Conservation (phyloP, 2,329 filamentous ascomycete genomes). For the Periconia sp. region DNA sequence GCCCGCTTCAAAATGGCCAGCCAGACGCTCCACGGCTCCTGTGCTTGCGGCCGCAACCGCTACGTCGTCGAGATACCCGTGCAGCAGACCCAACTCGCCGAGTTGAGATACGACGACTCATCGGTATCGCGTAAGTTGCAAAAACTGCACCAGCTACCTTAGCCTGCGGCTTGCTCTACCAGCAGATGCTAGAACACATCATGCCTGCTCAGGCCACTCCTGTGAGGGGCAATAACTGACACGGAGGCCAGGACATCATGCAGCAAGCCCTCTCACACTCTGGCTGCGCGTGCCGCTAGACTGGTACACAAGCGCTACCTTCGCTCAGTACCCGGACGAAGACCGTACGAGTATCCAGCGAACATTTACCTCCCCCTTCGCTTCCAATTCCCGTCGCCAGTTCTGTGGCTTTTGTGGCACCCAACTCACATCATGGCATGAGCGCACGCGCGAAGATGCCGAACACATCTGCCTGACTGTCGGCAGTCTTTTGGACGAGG, state of each 20-base stretch:
- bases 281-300: slow-evolving; percentile 82
- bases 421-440: slow-evolving; percentile 82
- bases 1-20: slow-evolving; percentile 36
- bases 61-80: slow-evolving; percentile 76
- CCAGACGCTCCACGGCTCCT: slow-evolving; percentile 72
- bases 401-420: slow-evolving; percentile 96
- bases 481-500: slow-evolving; percentile 74
- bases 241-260: slow-evolving; percentile 61
- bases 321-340: slow-evolving; percentile 80
- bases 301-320: slow-evolving; percentile 80
- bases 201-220: neutral
- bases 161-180: no score
- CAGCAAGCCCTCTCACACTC: slow-evolving; percentile 75
- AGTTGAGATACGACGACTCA: slow-evolving; percentile 69
- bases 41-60: slow-evolving; percentile 84
- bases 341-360: slow-evolving; percentile 52
- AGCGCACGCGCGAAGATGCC: slow-evolving; percentile 71
- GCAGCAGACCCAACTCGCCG: slow-evolving; percentile 68
- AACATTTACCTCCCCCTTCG: slow-evolving; percentile 48
- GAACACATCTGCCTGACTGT: slow-evolving; percentile 82
- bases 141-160: no score
- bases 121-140: slow-evolving; percentile 76
- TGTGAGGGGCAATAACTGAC: slow-evolving; percentile 9
- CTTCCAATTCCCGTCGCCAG: slow-evolving; percentile 68
- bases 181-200: no score